A percentile compares a stretch with the other conserved stretches of the same genome.
These are phyloP conservation scores for Auricularia sp. DNA, from an alignment of 768 basidiomycete genomes.

Conservation along the genomic window DNA sequence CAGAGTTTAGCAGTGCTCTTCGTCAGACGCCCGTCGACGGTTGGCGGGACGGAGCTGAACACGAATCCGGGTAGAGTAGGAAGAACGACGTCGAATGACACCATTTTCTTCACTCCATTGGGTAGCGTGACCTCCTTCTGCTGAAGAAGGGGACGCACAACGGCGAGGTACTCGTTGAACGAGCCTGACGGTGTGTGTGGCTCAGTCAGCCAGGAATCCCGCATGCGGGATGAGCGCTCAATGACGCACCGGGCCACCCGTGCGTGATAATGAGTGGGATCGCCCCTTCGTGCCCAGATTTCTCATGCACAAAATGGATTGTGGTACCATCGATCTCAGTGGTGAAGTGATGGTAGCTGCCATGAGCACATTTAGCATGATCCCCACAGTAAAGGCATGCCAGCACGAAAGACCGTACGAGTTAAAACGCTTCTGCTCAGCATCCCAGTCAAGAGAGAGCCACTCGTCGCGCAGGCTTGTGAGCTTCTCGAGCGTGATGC, in stretches of 20 bases:
- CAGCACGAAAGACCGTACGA: too few species aligned
- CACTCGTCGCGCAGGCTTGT: too few species aligned
- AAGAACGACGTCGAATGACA: slow-evolving; percentile 7
- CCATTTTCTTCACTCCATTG: not conserved
- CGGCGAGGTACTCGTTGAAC: slow-evolving; percentile 2
- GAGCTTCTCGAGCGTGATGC: too few species aligned
- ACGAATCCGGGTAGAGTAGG: slow-evolving; percentile 13
- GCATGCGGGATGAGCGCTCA: not conserved
- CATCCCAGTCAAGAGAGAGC: too few species aligned
- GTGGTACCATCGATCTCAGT: slow-evolving; percentile 5
- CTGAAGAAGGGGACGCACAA: not conserved
- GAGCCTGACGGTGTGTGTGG: not conserved
- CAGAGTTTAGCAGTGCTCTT: slow-evolving; percentile 17
- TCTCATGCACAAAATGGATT: slow-evolving; percentile 7
- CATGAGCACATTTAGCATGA: too few species aligned
- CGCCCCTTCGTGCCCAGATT: not conserved
- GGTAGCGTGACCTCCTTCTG: not conserved
- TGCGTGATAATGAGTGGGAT: slow-evolving; percentile 7
- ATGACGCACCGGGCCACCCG: slow-evolving; percentile 7
- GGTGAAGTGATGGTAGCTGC: slow-evolving; percentile 6
- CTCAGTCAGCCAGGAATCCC: not conserved
- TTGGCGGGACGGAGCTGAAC: slow-evolving; percentile 14
- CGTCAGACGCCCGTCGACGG: not conserved
- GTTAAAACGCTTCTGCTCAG: too few species aligned
- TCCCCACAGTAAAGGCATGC: too few species aligned